Percentiles rank a stretch among this genome's conserved stretches.
Conservation (phyloP, 352 stramenopile species). For the Aphanomyces astaci region DNA sequence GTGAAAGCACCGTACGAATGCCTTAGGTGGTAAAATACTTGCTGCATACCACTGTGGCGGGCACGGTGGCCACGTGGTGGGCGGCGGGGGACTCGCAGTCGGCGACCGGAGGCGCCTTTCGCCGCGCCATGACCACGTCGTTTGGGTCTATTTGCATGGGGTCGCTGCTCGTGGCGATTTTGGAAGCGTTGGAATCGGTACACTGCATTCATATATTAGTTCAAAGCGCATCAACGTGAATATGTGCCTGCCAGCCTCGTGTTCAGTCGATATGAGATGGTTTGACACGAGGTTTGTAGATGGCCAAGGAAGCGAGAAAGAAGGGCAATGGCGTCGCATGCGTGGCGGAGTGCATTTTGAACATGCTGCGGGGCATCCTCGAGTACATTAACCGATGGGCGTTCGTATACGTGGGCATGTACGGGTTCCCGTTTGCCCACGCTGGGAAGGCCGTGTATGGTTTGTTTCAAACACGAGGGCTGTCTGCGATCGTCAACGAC, state of each 20-base stretch:
- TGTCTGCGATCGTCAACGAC: conserved; percentile 60
- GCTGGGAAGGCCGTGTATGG: conserved; percentile 46
- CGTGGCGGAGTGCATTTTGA: conserved; percentile 44
- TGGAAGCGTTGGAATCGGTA: conserved; percentile 52
- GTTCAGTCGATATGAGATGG: too few species aligned
- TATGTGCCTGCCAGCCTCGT: too few species aligned
- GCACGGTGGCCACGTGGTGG: conserved; percentile 84
- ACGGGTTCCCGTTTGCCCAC: conserved; percentile 49
- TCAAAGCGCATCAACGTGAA: too few species aligned
- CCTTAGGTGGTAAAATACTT: conserved; percentile 46
- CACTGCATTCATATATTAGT: too few species aligned
- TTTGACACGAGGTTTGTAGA: too few species aligned
- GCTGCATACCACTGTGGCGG: conserved; percentile 72
- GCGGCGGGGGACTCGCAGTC: conserved; percentile 24
- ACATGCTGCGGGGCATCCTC: conserved; percentile 27
- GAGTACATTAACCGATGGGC: conserved; percentile 77
- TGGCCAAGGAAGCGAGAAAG: conserved; percentile 21
- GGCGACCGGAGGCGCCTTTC: conserved; percentile 34
- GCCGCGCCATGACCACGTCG: conserved; percentile 61
- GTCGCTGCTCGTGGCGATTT: conserved; percentile 60
- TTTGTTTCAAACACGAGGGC: conserved; percentile 52
- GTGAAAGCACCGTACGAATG: too few species aligned
- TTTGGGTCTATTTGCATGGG: conserved; percentile 84
- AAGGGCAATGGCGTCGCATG: conserved; percentile 45
- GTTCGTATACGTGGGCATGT: conserved; percentile 67